Evolutionary conservation across 2,329 filamentous ascomycete species (phyloP).

Genomic region (Fusarium anguioides): DNA sequence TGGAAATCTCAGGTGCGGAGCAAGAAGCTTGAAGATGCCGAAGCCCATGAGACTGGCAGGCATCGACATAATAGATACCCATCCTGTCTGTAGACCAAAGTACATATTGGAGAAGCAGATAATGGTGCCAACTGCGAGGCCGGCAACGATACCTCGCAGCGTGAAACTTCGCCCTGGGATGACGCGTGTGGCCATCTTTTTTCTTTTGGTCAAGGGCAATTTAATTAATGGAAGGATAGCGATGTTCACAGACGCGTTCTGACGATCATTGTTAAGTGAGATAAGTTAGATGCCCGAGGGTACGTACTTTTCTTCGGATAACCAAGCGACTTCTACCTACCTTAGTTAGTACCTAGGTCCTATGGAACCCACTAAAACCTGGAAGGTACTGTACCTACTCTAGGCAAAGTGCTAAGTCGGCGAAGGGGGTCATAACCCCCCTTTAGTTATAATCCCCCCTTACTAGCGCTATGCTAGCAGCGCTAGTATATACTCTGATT

Average conservation of each 20-base stretch:
- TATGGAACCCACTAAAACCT: no score
- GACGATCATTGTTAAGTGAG: slow-evolving; percentile 1
- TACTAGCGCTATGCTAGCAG: no score
- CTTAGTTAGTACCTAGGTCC: no score
- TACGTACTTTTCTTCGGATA: not conserved
- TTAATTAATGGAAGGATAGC: not conserved
- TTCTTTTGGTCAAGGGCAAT: no score
- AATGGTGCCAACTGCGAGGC: slow-evolving; percentile 84
- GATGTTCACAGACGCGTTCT: slow-evolving; percentile 2
- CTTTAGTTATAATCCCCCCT: no score
- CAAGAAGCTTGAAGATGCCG: slow-evolving; percentile 86
- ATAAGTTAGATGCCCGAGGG: not conserved
- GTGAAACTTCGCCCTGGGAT: slow-evolving; percentile 79
- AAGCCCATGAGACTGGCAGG: slow-evolving; percentile 94
- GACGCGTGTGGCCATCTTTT: slow-evolving; percentile 38
- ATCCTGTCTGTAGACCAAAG: slow-evolving; percentile 90
- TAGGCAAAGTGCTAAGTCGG: no score
- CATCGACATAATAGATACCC: slow-evolving; percentile 91
- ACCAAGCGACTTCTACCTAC: slow-evolving; percentile 14
- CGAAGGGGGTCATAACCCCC: no score
- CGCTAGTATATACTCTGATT: no score
- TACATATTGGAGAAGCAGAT: slow-evolving; percentile 99
- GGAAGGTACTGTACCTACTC: no score
- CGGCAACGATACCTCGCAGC: slow-evolving; percentile 79
- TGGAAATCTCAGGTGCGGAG: slow-evolving; percentile 77